Evolutionary conservation across 2,329 filamentous ascomycete species (phyloP).

Genomic region (Fusarium chaquense): DNA sequence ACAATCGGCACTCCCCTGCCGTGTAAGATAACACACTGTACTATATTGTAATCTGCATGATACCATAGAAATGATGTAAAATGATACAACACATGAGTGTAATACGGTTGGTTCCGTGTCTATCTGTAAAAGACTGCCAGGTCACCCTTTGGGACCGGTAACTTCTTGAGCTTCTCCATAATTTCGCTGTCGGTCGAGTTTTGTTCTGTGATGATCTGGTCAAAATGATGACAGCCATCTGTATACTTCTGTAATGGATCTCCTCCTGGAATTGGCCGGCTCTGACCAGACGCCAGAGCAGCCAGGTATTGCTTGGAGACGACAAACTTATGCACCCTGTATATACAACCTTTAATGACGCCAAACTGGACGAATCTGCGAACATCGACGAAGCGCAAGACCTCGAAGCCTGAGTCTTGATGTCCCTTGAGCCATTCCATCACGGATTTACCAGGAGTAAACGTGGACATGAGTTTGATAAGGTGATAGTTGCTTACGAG

Average conservation of each 20-base stretch:
- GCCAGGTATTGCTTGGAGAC: slow-evolving; percentile 74
- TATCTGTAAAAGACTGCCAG: slow-evolving; percentile 67
- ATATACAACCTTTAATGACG: slow-evolving; percentile 93
- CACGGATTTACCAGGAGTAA: slow-evolving; percentile 85
- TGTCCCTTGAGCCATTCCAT: slow-evolving; percentile 88
- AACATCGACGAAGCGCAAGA: slow-evolving; percentile 84
- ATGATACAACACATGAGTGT: slow-evolving; percentile 30
- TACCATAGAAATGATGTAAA: slow-evolving; percentile 48
- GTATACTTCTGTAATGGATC: slow-evolving; percentile 74
- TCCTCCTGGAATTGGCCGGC: slow-evolving; percentile 54
- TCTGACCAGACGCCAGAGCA: slow-evolving; percentile 66
- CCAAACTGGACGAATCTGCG: slow-evolving; percentile 95
- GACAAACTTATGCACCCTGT: slow-evolving; percentile 92
- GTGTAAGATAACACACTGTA: slow-evolving; percentile 47
- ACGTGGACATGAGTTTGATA: slow-evolving; percentile 85
- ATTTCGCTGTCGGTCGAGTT: slow-evolving; percentile 78
- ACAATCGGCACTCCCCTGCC: slow-evolving; percentile 6
- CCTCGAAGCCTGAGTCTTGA: slow-evolving; percentile 71
- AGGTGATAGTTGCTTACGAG: slow-evolving; percentile 72
- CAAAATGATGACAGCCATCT: slow-evolving; percentile 81
- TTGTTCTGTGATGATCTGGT: slow-evolving; percentile 84
- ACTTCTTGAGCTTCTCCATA: slow-evolving; percentile 72
- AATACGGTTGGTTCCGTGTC: neutral
- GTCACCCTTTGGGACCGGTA: slow-evolving; percentile 65
- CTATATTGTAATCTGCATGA: slow-evolving; percentile 48